Percentiles rank a stretch among this genome's conserved stretches.
phyloP scores from a whole-genome alignment of 2,329 filamentous ascomycete genomes.

The Harringtonia aguacate region DNA sequence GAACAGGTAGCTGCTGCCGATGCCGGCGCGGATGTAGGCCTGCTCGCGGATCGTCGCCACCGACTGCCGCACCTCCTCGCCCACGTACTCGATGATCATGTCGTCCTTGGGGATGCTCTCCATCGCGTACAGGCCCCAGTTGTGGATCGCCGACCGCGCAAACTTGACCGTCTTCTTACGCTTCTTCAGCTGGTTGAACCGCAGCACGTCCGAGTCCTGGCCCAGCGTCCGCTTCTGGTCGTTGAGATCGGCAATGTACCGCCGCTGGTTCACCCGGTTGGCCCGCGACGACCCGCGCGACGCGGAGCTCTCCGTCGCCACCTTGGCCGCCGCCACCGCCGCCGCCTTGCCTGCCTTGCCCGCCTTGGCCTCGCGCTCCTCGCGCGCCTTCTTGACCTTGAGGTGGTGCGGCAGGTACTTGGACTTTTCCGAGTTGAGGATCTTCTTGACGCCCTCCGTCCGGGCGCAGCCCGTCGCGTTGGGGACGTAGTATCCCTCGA shows the following conservation, averaged over 20 bases:
- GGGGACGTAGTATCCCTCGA: constrained; percentile 67
- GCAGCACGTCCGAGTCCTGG: constrained; percentile 79
- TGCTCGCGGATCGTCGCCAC: constrained; percentile 94
- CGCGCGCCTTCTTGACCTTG: constrained; percentile 82
- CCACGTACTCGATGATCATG: constrained; percentile 99
- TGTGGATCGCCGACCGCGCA: constrained; percentile 93
- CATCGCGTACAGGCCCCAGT: constrained; percentile 96
- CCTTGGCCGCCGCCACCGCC: constrained; percentile 59
- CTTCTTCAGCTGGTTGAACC: constrained; percentile 99
- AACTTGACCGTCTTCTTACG: constrained; percentile 99
- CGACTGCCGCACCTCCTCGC: constrained; percentile 92
- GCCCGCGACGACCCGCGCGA: constrained; percentile 86
- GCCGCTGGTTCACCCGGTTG: constrained; percentile 90
- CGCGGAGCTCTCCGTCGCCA: constrained; percentile 68
- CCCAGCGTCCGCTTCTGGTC: constrained; percentile 83
- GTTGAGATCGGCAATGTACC: constrained; percentile 88
- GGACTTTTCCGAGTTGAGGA: constrained; percentile 93
- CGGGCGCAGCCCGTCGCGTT: constrained; percentile 79
- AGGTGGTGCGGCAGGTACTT: constrained; percentile 97
- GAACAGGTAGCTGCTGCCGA: constrained; percentile 95
- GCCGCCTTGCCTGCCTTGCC: constrained; percentile 52
- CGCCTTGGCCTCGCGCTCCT: constrained; percentile 74
- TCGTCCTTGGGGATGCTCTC: constrained; percentile 96
- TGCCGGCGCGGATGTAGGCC: constrained; percentile 88
- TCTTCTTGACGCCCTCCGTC: constrained; percentile 90